Base-by-base conservation (phyloP, 2,329 filamentous ascomycete genomes). In the Calycina marina region DNA sequence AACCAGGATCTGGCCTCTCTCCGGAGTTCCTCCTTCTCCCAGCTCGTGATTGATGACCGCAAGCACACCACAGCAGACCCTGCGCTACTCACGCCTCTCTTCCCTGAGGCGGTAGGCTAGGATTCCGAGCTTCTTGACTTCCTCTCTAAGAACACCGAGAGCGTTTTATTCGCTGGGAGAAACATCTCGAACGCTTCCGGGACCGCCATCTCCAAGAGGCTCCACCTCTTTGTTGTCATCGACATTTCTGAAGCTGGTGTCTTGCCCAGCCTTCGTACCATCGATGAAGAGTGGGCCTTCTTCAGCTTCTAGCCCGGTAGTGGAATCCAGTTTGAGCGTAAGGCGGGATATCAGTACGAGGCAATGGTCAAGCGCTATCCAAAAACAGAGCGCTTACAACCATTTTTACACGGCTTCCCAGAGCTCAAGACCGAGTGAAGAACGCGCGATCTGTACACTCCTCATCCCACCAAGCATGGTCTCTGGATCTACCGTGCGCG, bases 401-500 rank as follows among this genome's bases (percentile, higher is more conserved):
- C 25, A 2, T 44, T 55, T 26, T 57, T 57, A 40, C 45, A 51
- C 20, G 48, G 47, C 2, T 59, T 50, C 37, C 56, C 56, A 0
- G 44, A 56, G 0, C 28, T 51, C 6, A 28, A 49, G 2, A 44
- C n/a, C n/a, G n/a, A 52, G 25, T 61, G 55, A 29, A 40, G n/a
- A 4, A 57, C 50, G 4, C 51, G 52, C 15, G 60, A 63, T 37
- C 42, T 62, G 0, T 63, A 46, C 26, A 40, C 37, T 2, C 44
- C 31, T 8, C 59, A 62, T 36, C 55, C 60, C 0, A 49, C 44
- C 2, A 54, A 55, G 8, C 40, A 45, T 1, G 38, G 41, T 18
- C 42, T 55, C 2, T 62, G 56, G 55, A 46, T 42, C 3, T 58
- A 49, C 32, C 18, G 45, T n/a, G 57, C 54, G 5, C 45, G 59